Conservation (phyloP, 257 asterid genomes). For the Solanum tarapatanum region DNA sequence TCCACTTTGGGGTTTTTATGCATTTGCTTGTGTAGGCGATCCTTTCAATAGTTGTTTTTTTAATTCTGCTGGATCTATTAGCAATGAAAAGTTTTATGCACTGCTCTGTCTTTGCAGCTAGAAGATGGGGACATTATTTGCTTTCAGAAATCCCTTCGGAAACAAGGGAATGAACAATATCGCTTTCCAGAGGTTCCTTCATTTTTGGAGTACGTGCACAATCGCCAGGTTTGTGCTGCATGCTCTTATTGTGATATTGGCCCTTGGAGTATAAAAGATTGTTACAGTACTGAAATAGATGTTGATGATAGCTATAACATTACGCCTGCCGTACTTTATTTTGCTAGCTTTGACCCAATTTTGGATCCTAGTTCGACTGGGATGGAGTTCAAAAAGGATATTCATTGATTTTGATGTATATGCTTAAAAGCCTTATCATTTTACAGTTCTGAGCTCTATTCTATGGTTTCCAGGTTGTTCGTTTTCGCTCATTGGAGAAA, state of each 20-base stretch:
- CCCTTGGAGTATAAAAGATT: not conserved
- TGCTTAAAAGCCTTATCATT: not conserved
- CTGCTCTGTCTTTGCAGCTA: conserved; percentile 27
- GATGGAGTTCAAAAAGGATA: not conserved
- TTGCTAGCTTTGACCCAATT: not conserved
- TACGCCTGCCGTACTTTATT: not conserved
- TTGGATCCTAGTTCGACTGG: not conserved
- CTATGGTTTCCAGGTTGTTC: conserved; percentile 50
- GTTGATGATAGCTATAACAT: not conserved
- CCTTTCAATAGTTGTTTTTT: not conserved
- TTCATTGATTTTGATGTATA: not conserved
- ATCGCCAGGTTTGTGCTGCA: conserved; percentile 47
- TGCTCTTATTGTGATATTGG: not conserved
- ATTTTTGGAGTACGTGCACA: conserved; percentile 66
- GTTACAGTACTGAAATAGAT: not conserved
- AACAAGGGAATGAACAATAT: conserved; percentile 31
- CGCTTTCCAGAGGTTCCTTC: conserved; percentile 63
- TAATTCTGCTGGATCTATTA: not conserved
- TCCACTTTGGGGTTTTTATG: not conserved
- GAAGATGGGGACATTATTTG: conserved; percentile 82
- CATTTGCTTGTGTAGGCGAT: not conserved
- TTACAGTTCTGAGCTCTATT: conserved; percentile 3
- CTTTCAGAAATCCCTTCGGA: conserved; percentile 48
- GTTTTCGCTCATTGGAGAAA: conserved; percentile 65
- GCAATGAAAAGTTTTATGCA: not conserved